Base-by-base conservation (phyloP, 139 green algal genomes). In the Desmodesmus armatus region DNA sequence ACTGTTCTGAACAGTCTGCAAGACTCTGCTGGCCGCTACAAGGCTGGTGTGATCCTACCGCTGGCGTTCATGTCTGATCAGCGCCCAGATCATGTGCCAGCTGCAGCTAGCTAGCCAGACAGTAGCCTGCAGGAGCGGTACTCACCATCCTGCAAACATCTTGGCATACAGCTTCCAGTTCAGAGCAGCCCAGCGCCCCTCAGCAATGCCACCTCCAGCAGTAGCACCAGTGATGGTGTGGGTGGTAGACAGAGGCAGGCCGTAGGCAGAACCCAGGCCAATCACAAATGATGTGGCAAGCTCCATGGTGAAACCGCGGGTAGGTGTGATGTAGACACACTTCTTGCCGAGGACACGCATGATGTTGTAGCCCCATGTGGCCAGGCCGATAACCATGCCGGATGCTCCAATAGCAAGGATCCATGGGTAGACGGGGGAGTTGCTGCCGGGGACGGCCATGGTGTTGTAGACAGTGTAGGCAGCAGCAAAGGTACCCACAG, bases 361-460 rank as follows among this genome's bases (percentile, higher is more conserved):
- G 74, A 82, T 82, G 74, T 82, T 82, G 74, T 71, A 82, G 53
- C 53, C 53, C 76, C 94, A 98, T 3, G 91, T 95, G 9, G 92
- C 91, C 5, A 98, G 88, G 23, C 95, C 96, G 11, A 94, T 27
- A 53, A 98, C 93, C 63, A 98, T 95, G 31, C 95, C 95, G 4
- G 75, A 72, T n/a, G 49, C 75, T 17, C 75, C 75, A 11, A 82
- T 29, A 33, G 35, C 75, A 31, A 82, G 47, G 35, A 82, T 51
- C 53, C 53, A 82, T 29, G 33, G 29, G 19, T 70, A 29, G 31
- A 71, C 75, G 19, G 13, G 3, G 75, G 13, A 49, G 51, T 82
- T 82, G 75, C 7, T 39, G 29, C 65, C 39, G 62, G 73, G 33
- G 7, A 88, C 65, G 33, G 33, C 41, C 15, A 21, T 25, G 9